Base-by-base conservation (phyloP, 768 basidiomycete species). In the Filobasidium wieringae region DNA sequence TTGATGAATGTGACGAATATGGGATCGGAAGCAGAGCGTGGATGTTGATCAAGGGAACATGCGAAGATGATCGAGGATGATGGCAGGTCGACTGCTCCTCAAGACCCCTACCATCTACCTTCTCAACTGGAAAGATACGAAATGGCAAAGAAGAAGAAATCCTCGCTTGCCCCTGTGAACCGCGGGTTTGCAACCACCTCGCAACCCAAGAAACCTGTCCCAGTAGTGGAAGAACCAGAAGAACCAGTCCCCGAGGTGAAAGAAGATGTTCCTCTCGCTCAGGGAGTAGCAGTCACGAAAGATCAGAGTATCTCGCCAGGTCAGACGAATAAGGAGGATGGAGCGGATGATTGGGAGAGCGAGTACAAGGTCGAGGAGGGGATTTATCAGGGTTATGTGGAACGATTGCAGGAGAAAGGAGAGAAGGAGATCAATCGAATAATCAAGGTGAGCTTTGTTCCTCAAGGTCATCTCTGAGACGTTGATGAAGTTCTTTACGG, bases 321-420 rank as follows among this genome's bases (percentile, higher is more conserved):
- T 14, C 53, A n/a, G 4, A 24, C 51, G 19, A 37, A 59, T 49
- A 60, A 60, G 8, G 60, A 62, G 32, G 64, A 63, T 17, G 59
- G 43, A 15, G 61, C 53, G 19, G 62, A 61, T 47, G 66, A 64
- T 59, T 67, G 72, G 66, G 65, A 66, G 56, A 63, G 64, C 60
- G 66, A 66, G 39, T 60, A 60, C 6, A 61, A 64, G 19, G 19
- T 58, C 2, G 76, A 76, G 58, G 65, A 71, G 57, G 61, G 63
- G 24, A 77, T 78, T 30, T 76, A 89, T 51, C 89, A 91, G 74
- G 75, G 72, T 45, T 67, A 89, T 47, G 81, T 93, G 0, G 89
- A 93, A 62, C 84, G 81, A 66, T 76, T 85, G 49, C 88, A 93
- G 66, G 88, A 92, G 19, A 90, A 83, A 68, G 86, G 81, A 5